Percentiles rank a stretch among this genome's conserved stretches.
These are phyloP conservation scores for Xylaria arbuscula DNA, from an alignment of 2,329 filamentous ascomycete genomes.

Conservation along the genomic window DNA sequence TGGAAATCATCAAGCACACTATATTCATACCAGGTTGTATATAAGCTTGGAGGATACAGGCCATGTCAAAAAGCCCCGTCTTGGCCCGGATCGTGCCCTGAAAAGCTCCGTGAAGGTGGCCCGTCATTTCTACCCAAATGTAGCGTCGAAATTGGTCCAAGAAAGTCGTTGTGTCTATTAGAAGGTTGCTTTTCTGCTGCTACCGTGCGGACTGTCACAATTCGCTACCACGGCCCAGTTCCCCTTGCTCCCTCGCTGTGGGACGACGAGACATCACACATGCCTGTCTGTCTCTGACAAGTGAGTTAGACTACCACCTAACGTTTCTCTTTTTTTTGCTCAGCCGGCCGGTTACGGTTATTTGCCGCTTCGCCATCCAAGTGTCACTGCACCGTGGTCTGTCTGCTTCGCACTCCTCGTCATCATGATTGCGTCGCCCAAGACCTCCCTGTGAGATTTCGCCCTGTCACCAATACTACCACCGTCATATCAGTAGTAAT, in stretches of 20 bases:
- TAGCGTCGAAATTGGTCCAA: not conserved
- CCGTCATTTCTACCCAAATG: not conserved
- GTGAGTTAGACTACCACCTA: not conserved
- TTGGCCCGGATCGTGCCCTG: not conserved
- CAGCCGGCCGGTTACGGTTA: conserved; percentile 25
- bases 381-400: conserved; percentile 20
- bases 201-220: conserved; percentile 4
- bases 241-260: not conserved
- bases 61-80: conserved; percentile 5
- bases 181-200: conserved; percentile 6
- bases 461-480: conserved; percentile 29
- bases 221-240: conserved; percentile 1
- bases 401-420: conserved; percentile 13
- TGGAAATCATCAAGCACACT: too few relatives aligned
- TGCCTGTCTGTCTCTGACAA: conserved; percentile 5
- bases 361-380: conserved; percentile 13
- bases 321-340: not conserved
- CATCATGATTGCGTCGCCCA: conserved; percentile 34
- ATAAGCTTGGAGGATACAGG: not conserved
- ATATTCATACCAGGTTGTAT: not conserved
- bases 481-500: conserved; percentile 28
- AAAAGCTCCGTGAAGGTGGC: not conserved
- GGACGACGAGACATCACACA: conserved; percentile 7
- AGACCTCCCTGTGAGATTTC: conserved; percentile 22
- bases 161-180: not conserved